Evolutionary conservation across 805 yeast species (phyloP), one percentile per base, ranked within the genome.

Genomic region (Kazachstania psychrophila): DNA sequence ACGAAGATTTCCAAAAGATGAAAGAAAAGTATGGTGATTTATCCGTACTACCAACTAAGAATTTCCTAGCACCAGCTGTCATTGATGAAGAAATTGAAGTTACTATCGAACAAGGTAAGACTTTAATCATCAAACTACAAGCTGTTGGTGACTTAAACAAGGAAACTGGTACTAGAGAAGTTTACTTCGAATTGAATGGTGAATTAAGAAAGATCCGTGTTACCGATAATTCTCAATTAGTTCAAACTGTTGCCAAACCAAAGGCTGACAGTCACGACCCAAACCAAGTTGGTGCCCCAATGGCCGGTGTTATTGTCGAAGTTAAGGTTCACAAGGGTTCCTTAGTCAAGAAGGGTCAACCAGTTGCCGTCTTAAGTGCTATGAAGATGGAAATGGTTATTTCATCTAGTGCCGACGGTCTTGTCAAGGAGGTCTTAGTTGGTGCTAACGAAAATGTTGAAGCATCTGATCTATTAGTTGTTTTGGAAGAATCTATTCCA

Each of bases 361-460:
- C 96, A 23, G 62, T 89, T 46, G 94, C 94, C 43, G 95, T 89
- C 18, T 72, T 89, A 58, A 77, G 89, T 59, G 98, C 98, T 46
- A 89, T 89, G 98, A 89, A 89, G 76, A 89, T 89, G 98, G 98
- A 92, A 70, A 92, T 92, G 96, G 94, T 92, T 36, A 88, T 89
- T 52, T 75, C 86, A 60, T 89, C 98, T 16, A 94, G 94, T 38
- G 81, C 77, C 41, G 72, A 79, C 41, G 99, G 98, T 61, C 75
- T 73, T 57, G 76, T 92, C 44, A 78, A 80, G 33, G 85, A 80
- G 16, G 72, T 92, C 15, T 61, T 71, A 33, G 81, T 86, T 46
- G 79, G 79, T 62, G 94, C 85, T 58, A 95, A 95, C 51, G 98
- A 92, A 55, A 79, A 89, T 36, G 96, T 92, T 33, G 98, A 88